Base-by-base conservation (phyloP, 2,329 filamentous ascomycete species). In the Fusarium sp. region DNA sequence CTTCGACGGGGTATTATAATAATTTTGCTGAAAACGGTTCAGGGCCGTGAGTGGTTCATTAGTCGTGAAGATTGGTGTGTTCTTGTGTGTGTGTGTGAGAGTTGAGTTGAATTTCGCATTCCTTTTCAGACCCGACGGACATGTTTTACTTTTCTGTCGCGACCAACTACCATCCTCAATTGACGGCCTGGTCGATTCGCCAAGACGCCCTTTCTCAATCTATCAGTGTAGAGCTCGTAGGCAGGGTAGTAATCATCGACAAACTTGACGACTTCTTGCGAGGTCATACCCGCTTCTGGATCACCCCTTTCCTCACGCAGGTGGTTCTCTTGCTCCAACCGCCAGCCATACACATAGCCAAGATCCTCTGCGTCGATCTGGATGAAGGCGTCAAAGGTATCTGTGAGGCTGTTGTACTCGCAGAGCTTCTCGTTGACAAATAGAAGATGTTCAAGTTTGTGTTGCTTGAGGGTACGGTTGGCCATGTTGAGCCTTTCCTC, bases 321-420 rank as follows among this genome's bases (percentile, higher is more conserved):
- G 59, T 86, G 86, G 46, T 86, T 85, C 79, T 97, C 94, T 79
- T 97, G 93, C 79, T 97, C 84, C 70, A 89, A 81, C 15, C 94
- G 88, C 94, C 94, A 97, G 63, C 85, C 86, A 73, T 97, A 97
- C 51, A 97, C 94, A 74, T 89, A 94, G 49, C 83, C 82, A 6
- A 88, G 83, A 68, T 96, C 83, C 70, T 91, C 86, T 7, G 94
- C 91, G 73, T 97, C 85, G 64, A 88, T 78, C 68, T 89, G 86
- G 42, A 88, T 79, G 53, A 88, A 86, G 10, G 82, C 83, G 52
- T 86, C 82, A 28, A 88, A 80, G 19, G 79, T 76, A 65, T 82
- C 77, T 4, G 84, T 87, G 28, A 87, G 69, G 23, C 67, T 72
- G 56, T 86, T 82, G 73, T 88, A 88, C 7, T 66, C 75, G 12